A percentile compares a stretch with the other conserved stretches of the same genome.
Evolutionary conservation across 495 filamentous ascomycete species (phyloP).

Genomic region (Daldinia bambusicola): DNA sequence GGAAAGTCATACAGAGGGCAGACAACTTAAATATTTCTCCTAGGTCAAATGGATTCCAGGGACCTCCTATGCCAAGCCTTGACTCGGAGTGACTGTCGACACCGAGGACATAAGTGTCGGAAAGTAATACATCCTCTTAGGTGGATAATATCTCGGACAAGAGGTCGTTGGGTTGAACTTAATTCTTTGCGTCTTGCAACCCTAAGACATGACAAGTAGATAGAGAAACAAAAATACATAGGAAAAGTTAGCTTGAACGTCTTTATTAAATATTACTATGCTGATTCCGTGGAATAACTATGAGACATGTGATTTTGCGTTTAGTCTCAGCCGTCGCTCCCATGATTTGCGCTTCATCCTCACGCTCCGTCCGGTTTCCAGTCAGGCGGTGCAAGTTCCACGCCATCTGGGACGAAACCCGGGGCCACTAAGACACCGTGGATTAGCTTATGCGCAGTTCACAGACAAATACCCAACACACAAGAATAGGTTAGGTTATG

Average conservation of each 20-base stretch:
- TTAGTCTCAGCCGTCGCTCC: not conserved
- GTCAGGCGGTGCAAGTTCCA: conserved; percentile 50
- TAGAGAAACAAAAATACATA: not conserved
- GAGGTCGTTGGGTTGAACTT: not conserved
- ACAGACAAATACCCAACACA: not conserved
- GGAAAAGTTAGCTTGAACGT: not conserved
- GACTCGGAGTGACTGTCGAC: too few relatives aligned
- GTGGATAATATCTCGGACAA: too few relatives aligned
- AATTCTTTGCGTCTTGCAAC: not conserved
- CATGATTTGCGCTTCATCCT: not conserved
- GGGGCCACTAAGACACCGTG: conserved; percentile 48
- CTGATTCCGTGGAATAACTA: not conserved
- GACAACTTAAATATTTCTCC: too few relatives aligned
- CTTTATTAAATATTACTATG: not conserved
- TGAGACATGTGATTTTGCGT: not conserved
- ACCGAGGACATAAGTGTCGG: too few relatives aligned
- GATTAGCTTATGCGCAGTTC: not conserved
- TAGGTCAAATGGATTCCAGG: not conserved
- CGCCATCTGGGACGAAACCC: conserved; percentile 51
- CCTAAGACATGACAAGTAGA: not conserved
- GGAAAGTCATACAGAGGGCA: too few relatives aligned
- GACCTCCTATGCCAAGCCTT: not conserved
- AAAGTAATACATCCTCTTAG: too few relatives aligned
- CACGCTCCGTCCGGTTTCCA: conserved; percentile 50
- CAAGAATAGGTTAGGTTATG: not conserved